A percentile compares a stretch with the other conserved stretches of the same genome.
These are phyloP conservation scores for Eucalyptus cloeziana DNA, from an alignment of 345 rosid species.

Conservation along the genomic window DNA sequence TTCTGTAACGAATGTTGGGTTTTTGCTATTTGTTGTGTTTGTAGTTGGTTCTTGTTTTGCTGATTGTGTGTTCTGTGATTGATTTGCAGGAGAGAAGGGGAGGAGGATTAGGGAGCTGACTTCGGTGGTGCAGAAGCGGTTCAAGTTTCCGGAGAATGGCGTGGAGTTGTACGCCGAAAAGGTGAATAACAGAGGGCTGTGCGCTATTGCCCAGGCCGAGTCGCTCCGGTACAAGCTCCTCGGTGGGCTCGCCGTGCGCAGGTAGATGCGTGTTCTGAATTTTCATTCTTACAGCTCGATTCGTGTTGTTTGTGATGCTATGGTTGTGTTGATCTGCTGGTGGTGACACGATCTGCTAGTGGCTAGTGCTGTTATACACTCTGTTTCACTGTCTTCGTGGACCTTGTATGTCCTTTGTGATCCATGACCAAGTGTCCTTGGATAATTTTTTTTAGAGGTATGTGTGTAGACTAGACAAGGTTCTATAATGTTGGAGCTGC, in stretches of 20 bases:
- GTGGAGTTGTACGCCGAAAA: conserved; percentile 87
- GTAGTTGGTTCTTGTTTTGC: not conserved
- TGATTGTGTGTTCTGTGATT: not conserved
- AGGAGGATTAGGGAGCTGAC: conserved; percentile 86
- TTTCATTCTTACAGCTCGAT: not conserved
- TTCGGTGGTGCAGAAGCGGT: conserved; percentile 72
- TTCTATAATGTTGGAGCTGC: not conserved
- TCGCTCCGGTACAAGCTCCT: conserved; percentile 92
- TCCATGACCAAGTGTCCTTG: not conserved
- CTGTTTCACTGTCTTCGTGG: not conserved
- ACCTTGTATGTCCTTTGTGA: not conserved
- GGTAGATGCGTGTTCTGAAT: conserved; percentile 9
- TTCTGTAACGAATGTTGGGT: not conserved
- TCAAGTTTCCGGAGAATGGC: conserved; percentile 59
- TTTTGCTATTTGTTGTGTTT: not conserved
- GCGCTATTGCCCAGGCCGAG: conserved; percentile 86
- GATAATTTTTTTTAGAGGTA: not conserved
- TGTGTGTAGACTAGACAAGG: not conserved
- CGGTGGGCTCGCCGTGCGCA: conserved; percentile 85
- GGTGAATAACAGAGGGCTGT: conserved; percentile 67
- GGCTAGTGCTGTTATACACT: not conserved
- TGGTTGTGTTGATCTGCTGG: not conserved
- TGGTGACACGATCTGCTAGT: not conserved
- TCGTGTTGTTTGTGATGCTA: not conserved
- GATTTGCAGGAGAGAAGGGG: conserved; percentile 61